Evolutionary conservation across 164 flowering plant species (phyloP).

Genomic region (Amborella trichopoda): DNA sequence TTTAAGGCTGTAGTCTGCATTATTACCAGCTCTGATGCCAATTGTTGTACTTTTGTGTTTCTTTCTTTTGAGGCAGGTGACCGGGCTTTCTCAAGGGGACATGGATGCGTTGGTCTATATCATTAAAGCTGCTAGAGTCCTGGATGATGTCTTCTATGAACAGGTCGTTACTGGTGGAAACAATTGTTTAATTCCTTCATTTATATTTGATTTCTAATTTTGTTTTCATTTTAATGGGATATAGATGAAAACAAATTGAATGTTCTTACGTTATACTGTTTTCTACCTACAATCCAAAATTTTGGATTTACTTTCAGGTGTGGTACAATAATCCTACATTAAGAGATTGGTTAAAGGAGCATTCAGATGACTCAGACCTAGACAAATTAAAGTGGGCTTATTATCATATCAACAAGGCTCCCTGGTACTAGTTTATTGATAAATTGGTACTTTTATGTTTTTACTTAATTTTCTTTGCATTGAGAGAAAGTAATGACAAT

Average conservation of each 20-base stretch:
- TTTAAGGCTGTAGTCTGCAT: too few species aligned
- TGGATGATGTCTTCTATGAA: conserved; percentile 66
- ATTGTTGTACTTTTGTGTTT: too few species aligned
- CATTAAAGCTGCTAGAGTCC: conserved; percentile 59
- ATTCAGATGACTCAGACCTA: conserved; percentile 41
- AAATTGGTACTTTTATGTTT: too few species aligned
- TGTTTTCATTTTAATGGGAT: not conserved
- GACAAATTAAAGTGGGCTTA: conserved; percentile 70
- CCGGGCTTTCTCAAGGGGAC: conserved; percentile 57
- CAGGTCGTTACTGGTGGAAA: conserved; percentile 48
- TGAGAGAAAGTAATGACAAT: too few species aligned
- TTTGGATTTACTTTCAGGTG: conserved; percentile 28
- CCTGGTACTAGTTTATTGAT: conserved; percentile 48
- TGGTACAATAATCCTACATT: conserved; percentile 77
- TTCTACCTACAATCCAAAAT: conserved; percentile 1
- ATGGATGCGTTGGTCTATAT: conserved; percentile 46
- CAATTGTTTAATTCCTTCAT: not conserved
- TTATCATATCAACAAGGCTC: conserved; percentile 68
- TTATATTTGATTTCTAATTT: not conserved
- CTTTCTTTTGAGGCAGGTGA: conserved; percentile 29
- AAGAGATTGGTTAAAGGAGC: conserved; percentile 73
- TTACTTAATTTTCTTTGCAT: too few species aligned
- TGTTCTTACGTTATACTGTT: not conserved
- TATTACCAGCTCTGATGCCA: too few species aligned
- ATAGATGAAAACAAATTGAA: not conserved